These are phyloP conservation scores for Candida railenensis DNA, from an alignment of 805 yeast genomes.

Conservation along the genomic window DNA sequence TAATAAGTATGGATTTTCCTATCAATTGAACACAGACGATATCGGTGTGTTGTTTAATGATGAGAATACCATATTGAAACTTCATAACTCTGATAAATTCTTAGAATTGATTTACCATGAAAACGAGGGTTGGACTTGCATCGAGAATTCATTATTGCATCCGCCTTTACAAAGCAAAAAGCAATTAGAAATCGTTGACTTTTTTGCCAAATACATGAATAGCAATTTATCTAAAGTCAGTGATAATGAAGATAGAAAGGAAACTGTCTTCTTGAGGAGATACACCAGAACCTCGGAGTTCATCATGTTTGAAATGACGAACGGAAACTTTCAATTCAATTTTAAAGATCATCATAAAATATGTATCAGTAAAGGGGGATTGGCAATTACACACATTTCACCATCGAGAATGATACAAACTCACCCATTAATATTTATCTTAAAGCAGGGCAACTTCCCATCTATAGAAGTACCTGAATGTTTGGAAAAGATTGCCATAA, in stretches of 20 bases:
- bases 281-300: constrained; percentile 76
- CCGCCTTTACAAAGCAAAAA: constrained; percentile 54
- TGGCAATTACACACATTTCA: constrained; percentile 75
- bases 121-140: constrained; percentile 46
- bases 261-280: constrained; percentile 75
- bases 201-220: constrained; percentile 89
- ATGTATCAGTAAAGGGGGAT: constrained; percentile 74
- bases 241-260: constrained; percentile 59
- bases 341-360: constrained; percentile 93
- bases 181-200: constrained; percentile 82
- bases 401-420: constrained; percentile 73
- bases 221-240: constrained; percentile 82
- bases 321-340: constrained; percentile 91
- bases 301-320: constrained; percentile 90
- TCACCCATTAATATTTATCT: constrained; percentile 48
- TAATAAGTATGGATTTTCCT: constrained; percentile 92
- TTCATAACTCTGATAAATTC: constrained; percentile 61
- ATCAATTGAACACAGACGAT: constrained; percentile 84
- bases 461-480: constrained; percentile 41
- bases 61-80: constrained; percentile 75
- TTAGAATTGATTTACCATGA: constrained; percentile 55
- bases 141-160: constrained; percentile 40
- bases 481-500: constrained; percentile 39
- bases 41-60: constrained; percentile 90
- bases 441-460: constrained; percentile 44